Evolutionary conservation across 495 filamentous ascomycete genomes (phyloP).

Genomic region (Hypoxylon fragiforme): DNA sequence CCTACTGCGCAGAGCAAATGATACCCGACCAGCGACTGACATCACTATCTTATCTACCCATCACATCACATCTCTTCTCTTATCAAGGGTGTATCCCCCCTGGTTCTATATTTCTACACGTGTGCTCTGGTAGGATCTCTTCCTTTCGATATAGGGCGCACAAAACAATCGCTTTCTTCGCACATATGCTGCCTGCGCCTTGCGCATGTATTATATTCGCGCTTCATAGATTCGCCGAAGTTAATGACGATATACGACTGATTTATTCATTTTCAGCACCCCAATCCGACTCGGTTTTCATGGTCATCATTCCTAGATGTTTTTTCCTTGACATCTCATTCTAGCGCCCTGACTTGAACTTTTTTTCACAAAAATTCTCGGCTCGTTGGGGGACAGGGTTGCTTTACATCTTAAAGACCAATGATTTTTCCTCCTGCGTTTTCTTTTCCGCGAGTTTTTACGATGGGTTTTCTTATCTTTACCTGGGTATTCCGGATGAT

Average conservation of each 20-base stretch:
- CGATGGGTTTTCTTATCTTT: neutral
- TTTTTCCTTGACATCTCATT: neutral
- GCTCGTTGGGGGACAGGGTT: neutral
- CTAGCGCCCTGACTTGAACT: too few relatives aligned
- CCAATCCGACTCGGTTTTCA: neutral
- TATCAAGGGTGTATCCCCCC: neutral
- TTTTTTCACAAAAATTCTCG: neutral
- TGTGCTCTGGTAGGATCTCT: too few relatives aligned
- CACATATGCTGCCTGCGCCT: conserved; percentile 12
- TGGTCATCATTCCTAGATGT: neutral
- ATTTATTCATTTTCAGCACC: neutral
- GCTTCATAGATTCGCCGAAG: conserved; percentile 15
- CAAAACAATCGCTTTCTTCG: conserved; percentile 6
- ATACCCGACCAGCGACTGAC: conserved; percentile 8
- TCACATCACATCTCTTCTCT: neutral
- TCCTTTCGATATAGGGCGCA: conserved; percentile 1
- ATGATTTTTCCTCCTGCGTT: neutral
- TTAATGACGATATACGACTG: conserved; percentile 17
- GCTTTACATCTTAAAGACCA: neutral
- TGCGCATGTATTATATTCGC: conserved; percentile 27
- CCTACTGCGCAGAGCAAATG: neutral
- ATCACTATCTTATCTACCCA: neutral
- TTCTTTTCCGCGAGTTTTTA: neutral
- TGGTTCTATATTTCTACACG: neutral
- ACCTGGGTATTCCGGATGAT: neutral